Evolutionary conservation across 2,329 filamentous ascomycete species (phyloP), one percentile per base, ranked within the genome.

Genomic region (Ophiostoma himal-ulmi): DNA sequence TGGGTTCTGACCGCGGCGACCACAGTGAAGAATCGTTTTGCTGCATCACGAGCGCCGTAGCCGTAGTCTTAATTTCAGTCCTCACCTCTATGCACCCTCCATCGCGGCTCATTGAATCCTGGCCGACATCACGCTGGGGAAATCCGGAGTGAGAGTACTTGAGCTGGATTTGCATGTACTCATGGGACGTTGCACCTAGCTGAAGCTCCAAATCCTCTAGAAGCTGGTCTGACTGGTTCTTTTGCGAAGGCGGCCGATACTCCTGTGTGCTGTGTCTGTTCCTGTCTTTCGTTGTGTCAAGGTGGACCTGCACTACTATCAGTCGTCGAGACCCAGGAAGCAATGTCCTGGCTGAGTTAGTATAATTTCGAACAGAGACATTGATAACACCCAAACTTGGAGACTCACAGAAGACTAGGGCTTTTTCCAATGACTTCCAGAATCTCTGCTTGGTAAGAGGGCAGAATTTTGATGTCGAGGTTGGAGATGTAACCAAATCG

Each of bases 141-240:
- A 89, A 88, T 0, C 81, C 84, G 0, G 87, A 86, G 74, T 89
- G 86, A 1, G 80, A 80, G 74, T 89, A 89, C 7, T 79, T 82
- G 8, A 89, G 74, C 26, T 79, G 79, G 20, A 89, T 79, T 3
- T 81, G 81, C 68, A 89, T 77, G 73, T 86, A 89, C 44, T 83
- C 80, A 20, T 80, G 80, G 26, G 77, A 77, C 3, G 79, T 79
- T 69, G 81, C 79, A 39, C 86, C 85, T 2, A 89, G 82, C 70
- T 88, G 82, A 39, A 80, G 78, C 74, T 89, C 85, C 13, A 89
- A 79, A 70, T 88, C 85, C 34, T 85, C 82, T 20, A 90, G 86
- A 41, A 89, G 78, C 57, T 85, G 81, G 14, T 88, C 85, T 0
- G 86, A 83, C 54, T 79, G 81, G 66, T 82, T 79, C 41, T 78